phyloP scores from a whole-genome alignment of 148 eudicot genomes.

The Rhododendron kiyosumense region DNA sequence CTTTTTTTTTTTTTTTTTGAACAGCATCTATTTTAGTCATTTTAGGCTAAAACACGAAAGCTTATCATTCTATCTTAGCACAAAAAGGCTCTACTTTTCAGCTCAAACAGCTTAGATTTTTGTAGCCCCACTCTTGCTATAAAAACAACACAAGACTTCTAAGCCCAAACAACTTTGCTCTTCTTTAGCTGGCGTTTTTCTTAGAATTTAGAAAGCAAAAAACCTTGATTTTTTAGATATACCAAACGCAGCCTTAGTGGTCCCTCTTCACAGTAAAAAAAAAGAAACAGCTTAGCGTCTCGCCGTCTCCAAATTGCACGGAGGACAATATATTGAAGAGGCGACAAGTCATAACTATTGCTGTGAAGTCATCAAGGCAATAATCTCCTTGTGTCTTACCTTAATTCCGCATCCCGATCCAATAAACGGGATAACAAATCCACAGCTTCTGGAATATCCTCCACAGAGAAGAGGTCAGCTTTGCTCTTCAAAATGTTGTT shows the following conservation, averaged over 20 bases:
- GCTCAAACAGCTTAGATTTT: no score
- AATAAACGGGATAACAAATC: constrained; percentile 61
- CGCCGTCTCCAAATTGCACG: background rate
- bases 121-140: background rate
- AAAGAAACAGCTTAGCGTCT: background rate
- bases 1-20: background rate
- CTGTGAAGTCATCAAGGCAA: background rate
- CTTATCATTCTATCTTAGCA: background rate
- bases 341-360: no score
- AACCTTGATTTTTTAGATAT: no score
- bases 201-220: background rate
- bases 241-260: background rate
- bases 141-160: background rate
- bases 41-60: background rate
- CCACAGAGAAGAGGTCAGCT: constrained; percentile 60
- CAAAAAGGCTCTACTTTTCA: background rate
- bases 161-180: background rate
- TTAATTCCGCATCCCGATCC: constrained; percentile 50
- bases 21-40: background rate
- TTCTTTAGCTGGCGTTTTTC: background rate
- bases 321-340: background rate
- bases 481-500: constrained; percentile 48
- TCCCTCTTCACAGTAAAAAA: background rate
- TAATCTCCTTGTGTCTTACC: constrained; percentile 39
- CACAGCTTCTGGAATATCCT: constrained; percentile 74